Conservation (phyloP, 73 alveolate genomes). For the Paramecium sexaurelia region DNA sequence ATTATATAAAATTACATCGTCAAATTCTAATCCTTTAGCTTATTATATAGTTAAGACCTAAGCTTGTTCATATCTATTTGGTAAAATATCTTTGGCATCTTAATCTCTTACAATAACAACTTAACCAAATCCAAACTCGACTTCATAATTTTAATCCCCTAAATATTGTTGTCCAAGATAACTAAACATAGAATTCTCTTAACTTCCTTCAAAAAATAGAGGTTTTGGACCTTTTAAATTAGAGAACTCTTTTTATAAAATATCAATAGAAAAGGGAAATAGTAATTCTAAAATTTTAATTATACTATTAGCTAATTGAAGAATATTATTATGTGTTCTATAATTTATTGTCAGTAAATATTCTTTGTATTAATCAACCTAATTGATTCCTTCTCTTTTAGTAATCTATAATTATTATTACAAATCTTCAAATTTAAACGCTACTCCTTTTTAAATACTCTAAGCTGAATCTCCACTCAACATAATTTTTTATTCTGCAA, state of each 20-base stretch:
- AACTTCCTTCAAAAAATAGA: neutral
- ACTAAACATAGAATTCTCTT: constrained; percentile 38
- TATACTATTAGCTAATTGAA: constrained; percentile 82
- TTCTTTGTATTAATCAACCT: neutral
- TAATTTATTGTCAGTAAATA: constrained; percentile 68
- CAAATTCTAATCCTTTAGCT: constrained; percentile 94
- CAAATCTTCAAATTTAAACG: constrained; percentile 83
- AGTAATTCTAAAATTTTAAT: constrained; percentile 75
- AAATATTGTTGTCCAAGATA: neutral
- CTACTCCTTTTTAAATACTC: constrained; percentile 90
- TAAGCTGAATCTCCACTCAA: constrained; percentile 93
- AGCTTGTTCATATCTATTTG: constrained; percentile 75
- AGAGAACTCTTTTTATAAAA: constrained; percentile 76
- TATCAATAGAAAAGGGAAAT: constrained; percentile 87
- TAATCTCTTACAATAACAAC: constrained; percentile 85
- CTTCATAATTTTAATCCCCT: neutral
- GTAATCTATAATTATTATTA: constrained; percentile 61
- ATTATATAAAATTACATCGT: constrained; percentile 84
- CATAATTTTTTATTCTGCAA: constrained; percentile 75
- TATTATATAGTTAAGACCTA: constrained; percentile 84
- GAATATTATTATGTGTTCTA: constrained; percentile 82
- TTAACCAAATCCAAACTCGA: constrained; percentile 83
- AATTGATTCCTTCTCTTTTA: neutral
- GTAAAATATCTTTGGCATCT: constrained; percentile 75
- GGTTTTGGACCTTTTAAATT: constrained; percentile 82